Evolutionary conservation across 148 eudicot genomes (phyloP).

Genomic region (Heliosperma pusillum): DNA sequence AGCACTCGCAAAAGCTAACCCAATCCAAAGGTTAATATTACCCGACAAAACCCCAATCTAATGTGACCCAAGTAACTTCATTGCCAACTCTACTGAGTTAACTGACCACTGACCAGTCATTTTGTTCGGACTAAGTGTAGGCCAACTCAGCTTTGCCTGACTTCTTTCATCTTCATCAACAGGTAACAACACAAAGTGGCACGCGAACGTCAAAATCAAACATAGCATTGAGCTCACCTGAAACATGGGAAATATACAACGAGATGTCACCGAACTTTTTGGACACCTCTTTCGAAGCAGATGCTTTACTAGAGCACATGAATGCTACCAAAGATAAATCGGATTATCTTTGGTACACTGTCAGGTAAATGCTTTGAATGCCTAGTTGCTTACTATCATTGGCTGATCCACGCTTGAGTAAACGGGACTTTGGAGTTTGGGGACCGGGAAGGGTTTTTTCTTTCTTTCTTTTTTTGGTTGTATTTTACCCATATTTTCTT

Average conservation of each 20-base stretch:
- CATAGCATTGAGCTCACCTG: slow-evolving; percentile 25
- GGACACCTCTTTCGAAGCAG: slow-evolving; percentile 32
- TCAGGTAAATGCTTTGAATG: slow-evolving; percentile 26
- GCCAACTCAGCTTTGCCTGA: neutral
- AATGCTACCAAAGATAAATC: slow-evolving; percentile 46
- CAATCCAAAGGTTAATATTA: neutral
- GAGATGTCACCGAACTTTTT: slow-evolving; percentile 31
- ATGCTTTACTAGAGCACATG: slow-evolving; percentile 43
- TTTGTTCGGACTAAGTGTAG: neutral
- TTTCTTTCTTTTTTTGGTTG: too few species aligned
- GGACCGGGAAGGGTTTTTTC: neutral
- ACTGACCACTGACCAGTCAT: neutral
- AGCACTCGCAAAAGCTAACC: neutral
- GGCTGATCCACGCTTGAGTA: neutral
- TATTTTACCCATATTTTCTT: too few species aligned
- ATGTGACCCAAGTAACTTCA: neutral
- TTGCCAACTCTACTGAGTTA: neutral
- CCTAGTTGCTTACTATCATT: too few species aligned
- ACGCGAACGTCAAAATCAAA: slow-evolving; percentile 27
- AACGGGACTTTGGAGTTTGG: neutral
- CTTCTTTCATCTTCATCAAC: neutral
- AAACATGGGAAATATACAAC: slow-evolving; percentile 37
- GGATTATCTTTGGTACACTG: slow-evolving; percentile 53
- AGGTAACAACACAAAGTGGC: slow-evolving; percentile 34
- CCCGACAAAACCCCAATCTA: neutral